Evolutionary conservation across 352 stramenopile genomes (phyloP).

Genomic region (Phytophthora melonis): DNA sequence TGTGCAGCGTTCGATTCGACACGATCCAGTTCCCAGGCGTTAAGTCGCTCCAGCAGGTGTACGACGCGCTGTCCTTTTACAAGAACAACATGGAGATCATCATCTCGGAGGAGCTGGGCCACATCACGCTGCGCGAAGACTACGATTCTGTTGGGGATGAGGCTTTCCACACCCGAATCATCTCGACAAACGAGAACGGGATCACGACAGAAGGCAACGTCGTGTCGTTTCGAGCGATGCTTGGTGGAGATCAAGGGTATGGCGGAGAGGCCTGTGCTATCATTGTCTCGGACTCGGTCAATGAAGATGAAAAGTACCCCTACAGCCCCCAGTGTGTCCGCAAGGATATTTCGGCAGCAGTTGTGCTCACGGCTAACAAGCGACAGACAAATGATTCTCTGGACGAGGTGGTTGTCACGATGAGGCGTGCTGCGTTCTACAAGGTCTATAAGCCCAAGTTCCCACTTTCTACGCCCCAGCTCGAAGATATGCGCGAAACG

Average conservation of each 20-base stretch:
- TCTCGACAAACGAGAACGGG: constrained; percentile 30
- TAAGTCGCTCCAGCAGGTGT: constrained; percentile 44
- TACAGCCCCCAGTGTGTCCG: constrained; percentile 35
- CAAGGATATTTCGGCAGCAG: constrained; percentile 35
- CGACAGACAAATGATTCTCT: neutral
- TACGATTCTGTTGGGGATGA: constrained; percentile 35
- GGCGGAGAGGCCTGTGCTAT: constrained; percentile 24
- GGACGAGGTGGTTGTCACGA: constrained; percentile 28
- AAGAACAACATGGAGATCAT: constrained; percentile 56
- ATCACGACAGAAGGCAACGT: constrained; percentile 44
- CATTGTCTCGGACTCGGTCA: constrained; percentile 34
- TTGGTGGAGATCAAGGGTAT: constrained; percentile 25
- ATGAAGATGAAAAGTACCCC: constrained; percentile 41
- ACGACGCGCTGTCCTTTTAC: constrained; percentile 45
- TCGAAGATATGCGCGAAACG: constrained; percentile 27
- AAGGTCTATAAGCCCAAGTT: constrained; percentile 32
- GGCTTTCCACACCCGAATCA: constrained; percentile 35
- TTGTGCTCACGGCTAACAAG: constrained; percentile 33
- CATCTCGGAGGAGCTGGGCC: constrained; percentile 46
- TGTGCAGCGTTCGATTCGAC: constrained; percentile 45
- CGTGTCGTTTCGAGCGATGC: constrained; percentile 34
- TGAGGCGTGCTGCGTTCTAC: constrained; percentile 32
- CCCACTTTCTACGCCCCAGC: constrained; percentile 15
- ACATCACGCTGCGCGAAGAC: constrained; percentile 49
- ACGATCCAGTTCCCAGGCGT: constrained; percentile 42